These are phyloP conservation scores for Aspergillus fumigatiaffinis DNA, from an alignment of 2,329 filamentous ascomycete genomes.

Conservation along the genomic window DNA sequence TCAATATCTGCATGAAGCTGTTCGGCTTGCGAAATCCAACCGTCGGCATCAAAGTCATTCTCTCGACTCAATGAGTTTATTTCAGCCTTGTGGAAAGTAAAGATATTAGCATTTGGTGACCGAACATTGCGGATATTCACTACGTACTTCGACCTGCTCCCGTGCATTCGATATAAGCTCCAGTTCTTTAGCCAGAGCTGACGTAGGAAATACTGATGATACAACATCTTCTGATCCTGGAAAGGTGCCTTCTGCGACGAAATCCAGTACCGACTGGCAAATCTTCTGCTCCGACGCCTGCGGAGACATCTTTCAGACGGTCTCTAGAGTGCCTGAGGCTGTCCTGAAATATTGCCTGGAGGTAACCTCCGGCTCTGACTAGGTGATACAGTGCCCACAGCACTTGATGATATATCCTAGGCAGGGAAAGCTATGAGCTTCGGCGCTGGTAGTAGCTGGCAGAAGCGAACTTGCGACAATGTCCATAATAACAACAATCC, in stretches of 20 bases:
- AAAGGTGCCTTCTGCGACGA: slow-evolving; percentile 55
- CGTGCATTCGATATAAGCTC: slow-evolving; percentile 50
- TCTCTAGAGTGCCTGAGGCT: slow-evolving; percentile 1
- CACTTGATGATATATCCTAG: not conserved
- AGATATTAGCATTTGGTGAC: slow-evolving; percentile 8
- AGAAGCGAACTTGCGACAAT: not conserved
- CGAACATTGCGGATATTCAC: not conserved
- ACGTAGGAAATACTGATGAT: slow-evolving; percentile 49
- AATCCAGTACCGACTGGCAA: slow-evolving; percentile 61
- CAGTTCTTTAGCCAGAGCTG: slow-evolving; percentile 48
- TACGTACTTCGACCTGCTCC: slow-evolving; percentile 50
- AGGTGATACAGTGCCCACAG: not conserved
- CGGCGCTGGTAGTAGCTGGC: not conserved
- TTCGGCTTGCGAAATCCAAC: slow-evolving; percentile 82
- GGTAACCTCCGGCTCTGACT: not conserved
- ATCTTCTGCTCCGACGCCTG: slow-evolving; percentile 42
- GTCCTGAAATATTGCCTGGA: not conserved
- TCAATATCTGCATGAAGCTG: slow-evolving; percentile 81
- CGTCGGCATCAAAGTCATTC: slow-evolving; percentile 72
- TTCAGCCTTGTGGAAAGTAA: slow-evolving; percentile 52
- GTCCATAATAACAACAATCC: slow-evolving; percentile 4
- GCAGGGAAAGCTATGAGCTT: not conserved
- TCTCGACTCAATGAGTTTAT: slow-evolving; percentile 73
- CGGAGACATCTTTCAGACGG: slow-evolving; percentile 25
- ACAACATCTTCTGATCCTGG: slow-evolving; percentile 55